Conservation (phyloP, 805 yeast genomes). For the Saccharomyces eubayanus region DNA sequence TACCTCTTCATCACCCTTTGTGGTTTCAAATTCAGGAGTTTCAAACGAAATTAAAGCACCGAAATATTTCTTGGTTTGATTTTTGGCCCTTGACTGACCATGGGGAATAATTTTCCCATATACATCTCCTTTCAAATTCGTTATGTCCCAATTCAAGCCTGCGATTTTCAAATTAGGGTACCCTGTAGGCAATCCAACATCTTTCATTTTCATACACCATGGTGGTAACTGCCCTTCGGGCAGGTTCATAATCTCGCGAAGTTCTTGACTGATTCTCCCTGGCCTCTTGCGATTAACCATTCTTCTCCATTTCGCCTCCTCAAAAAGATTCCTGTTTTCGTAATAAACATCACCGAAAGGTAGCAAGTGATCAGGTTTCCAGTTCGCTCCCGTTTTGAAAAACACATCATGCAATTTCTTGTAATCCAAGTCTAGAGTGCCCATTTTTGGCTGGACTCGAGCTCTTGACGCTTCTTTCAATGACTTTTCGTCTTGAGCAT, state of each 20-base stretch:
- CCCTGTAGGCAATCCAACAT: conserved; percentile 76
- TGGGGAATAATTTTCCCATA: conserved; percentile 22
- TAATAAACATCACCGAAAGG: conserved; percentile 69
- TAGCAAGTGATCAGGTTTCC: conserved; percentile 53
- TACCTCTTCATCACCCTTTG: conserved; percentile 13
- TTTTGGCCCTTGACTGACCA: conserved; percentile 7
- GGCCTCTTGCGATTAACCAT: conserved; percentile 43
- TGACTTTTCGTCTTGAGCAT: conserved; percentile 35
- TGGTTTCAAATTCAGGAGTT: conserved; percentile 18
- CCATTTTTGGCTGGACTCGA: conserved; percentile 83
- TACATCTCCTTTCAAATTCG: conserved; percentile 30
- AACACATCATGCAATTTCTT: conserved; percentile 77
- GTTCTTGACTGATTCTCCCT: conserved; percentile 53
- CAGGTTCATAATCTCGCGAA: conserved; percentile 65
- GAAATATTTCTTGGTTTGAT: conserved; percentile 17
- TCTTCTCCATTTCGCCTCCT: conserved; percentile 30
- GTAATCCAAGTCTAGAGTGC: conserved; percentile 77
- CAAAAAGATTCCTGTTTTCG: conserved; percentile 63
- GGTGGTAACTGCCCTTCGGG: conserved; percentile 57
- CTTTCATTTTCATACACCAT: conserved; percentile 65
- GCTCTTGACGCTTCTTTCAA: conserved; percentile 71
- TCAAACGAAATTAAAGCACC: conserved; percentile 28
- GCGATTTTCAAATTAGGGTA: conserved; percentile 60
- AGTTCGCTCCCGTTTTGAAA: conserved; percentile 58
- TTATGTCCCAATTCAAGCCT: conserved; percentile 39